Evolutionary conservation across 768 basidiomycete species (phyloP), one percentile per base, ranked within the genome.

Genomic region (Clathrus columnatus): DNA sequence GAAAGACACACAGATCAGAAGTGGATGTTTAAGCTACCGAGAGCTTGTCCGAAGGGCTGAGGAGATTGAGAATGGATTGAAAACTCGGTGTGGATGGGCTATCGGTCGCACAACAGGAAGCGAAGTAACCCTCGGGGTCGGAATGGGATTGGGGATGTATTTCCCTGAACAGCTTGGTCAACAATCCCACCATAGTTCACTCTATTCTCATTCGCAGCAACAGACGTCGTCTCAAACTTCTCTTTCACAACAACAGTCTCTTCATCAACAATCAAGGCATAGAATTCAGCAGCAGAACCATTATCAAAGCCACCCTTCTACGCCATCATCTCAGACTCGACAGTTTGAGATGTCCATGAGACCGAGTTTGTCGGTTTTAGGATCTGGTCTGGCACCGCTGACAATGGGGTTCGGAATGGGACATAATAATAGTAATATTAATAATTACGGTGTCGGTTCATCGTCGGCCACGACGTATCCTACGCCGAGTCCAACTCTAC

Each of bases 31-130:
- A 57, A 89, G 86, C 68, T 76, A 80, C 67, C 79, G 83, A 57
- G 87, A 89, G 61, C 77, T 91, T 29, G 76, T 91, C 56, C 75
- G 80, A 36, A 78, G 84, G n/a, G 87, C 85, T 49, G 81, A 83
- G 57, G 72, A 70, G 43, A 82, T 91, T 60, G 86, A 91, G 70
- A 78, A 79, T 61, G 76, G 77, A 56, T 74, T 90, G 46, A 74
- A 23, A 47, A 24, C 28, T 24, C 48, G 57, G 53, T 32, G 8
- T 6, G 30, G 24, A 21, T 30, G 41, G 53, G 20, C 46, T 46
- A 23, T 20, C 28, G 48, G 44, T 54, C 44, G 44, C 20, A 51
- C 50, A 16, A 23, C 27, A 47, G 21, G 21, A 7, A 20, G 46
- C 16, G 46, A 28, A 28, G 24, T 43, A 5, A 8, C 29, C 3